A percentile compares a stretch with the other conserved stretches of the same genome.
Conservation (phyloP, 179 eudicot species). For the Silene noctiflora region DNA sequence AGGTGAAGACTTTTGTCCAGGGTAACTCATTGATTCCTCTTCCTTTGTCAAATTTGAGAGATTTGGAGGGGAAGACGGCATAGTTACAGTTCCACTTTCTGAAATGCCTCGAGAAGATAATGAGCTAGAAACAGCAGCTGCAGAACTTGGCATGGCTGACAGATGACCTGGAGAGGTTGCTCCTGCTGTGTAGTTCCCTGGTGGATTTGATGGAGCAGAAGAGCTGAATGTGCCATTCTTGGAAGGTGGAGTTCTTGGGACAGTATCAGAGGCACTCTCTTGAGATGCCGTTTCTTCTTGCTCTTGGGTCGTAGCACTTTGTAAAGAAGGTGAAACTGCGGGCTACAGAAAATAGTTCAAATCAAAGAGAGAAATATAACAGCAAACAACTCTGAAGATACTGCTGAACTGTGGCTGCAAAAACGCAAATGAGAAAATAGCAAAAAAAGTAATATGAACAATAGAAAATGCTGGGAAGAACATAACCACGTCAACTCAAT, state of each 20-base stretch:
- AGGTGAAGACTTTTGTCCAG: conserved; percentile 71
- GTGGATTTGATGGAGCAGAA: conserved; percentile 53
- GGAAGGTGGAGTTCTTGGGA: conserved; percentile 73
- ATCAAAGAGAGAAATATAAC: conserved; percentile 13
- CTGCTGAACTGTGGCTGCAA: neutral
- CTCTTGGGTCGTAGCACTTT: conserved; percentile 50
- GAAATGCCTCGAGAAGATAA: conserved; percentile 38
- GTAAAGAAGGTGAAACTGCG: conserved; percentile 47
- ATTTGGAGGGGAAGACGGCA: conserved; percentile 47
- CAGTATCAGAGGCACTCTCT: conserved; percentile 55
- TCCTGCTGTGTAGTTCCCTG: conserved; percentile 42
- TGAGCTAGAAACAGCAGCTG: conserved; percentile 38
- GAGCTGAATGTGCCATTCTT: conserved; percentile 54
- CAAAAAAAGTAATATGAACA: neutral
- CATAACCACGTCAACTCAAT: neutral
- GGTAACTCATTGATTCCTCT: conserved; percentile 53
- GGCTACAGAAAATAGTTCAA: conserved; percentile 39
- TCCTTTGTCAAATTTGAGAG: conserved; percentile 55
- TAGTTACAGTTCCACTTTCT: conserved; percentile 39
- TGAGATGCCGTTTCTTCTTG: conserved; percentile 63
- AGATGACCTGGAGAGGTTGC: conserved; percentile 34
- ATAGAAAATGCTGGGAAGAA: neutral
- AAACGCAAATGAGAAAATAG: neutral
- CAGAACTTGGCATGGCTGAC: conserved; percentile 35
- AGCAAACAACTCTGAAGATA: conserved; percentile 3